These are phyloP conservation scores for Guyanaporus albipodus DNA, from an alignment of 768 basidiomycete species.

Conservation along the genomic window DNA sequence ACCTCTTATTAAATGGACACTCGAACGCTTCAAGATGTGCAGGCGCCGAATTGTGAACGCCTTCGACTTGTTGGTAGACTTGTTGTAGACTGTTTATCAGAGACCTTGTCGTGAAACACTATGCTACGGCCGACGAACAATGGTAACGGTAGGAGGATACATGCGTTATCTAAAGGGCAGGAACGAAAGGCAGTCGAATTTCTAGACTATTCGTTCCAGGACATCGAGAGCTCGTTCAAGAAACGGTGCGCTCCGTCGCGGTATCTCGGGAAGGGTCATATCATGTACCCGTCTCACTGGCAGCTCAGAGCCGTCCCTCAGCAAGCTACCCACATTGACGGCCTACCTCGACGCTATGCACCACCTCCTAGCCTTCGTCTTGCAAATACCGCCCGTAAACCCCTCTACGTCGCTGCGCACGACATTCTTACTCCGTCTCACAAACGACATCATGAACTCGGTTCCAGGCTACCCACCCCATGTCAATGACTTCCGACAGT, in stretches of 20 bases:
- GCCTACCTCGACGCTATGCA: constrained; percentile 58
- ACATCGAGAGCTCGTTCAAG: constrained; percentile 65
- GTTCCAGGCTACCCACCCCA: constrained; percentile 59
- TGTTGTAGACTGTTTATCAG: constrained; percentile 22
- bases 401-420: constrained; percentile 66
- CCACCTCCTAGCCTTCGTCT: constrained; percentile 53
- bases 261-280: not conserved
- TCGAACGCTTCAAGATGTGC: no score
- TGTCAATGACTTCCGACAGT: constrained; percentile 41
- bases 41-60: no score
- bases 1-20: no score
- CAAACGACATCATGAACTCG: constrained; percentile 58
- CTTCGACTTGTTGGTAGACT: constrained; percentile 18
- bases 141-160: not conserved
- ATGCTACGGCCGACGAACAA: not conserved
- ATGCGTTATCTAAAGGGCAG: constrained; percentile 48
- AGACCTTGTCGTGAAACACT: not conserved
- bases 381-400: constrained; percentile 72
- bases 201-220: constrained; percentile 61
- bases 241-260: constrained; percentile 55
- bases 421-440: constrained; percentile 66
- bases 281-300: constrained; percentile 3
- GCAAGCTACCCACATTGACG: constrained; percentile 52
- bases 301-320: constrained; percentile 35
- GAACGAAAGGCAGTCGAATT: constrained; percentile 62